These are phyloP conservation scores for Penicillium sp. DNA, from an alignment of 2,329 filamentous ascomycete genomes.

Conservation along the genomic window DNA sequence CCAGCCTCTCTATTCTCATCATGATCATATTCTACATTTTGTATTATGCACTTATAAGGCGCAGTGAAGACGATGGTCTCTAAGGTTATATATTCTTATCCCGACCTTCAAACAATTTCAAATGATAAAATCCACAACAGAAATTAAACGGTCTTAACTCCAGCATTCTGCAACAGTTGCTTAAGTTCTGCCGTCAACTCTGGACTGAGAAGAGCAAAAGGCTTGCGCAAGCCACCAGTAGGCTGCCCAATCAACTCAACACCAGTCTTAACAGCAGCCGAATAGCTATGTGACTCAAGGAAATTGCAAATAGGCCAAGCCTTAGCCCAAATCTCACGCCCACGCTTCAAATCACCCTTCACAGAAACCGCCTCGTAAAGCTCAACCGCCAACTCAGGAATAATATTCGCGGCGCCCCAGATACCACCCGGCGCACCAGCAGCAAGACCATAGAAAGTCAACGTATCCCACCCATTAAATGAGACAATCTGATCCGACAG, in stretches of 20 bases:
- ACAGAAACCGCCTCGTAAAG: slow-evolving; percentile 50
- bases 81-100: not conserved
- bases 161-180: slow-evolving; percentile 39
- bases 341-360: slow-evolving; percentile 43
- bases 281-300: slow-evolving; percentile 50
- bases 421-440: slow-evolving; percentile 52
- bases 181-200: slow-evolving; percentile 38
- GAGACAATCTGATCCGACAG: slow-evolving; percentile 44
- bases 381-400: slow-evolving; percentile 50
- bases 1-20: not conserved
- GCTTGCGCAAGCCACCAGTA: slow-evolving; percentile 52
- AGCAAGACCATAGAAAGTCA: slow-evolving; percentile 54
- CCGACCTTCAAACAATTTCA: not conserved
- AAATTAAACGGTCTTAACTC: slow-evolving; percentile 33
- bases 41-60: not conserved
- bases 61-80: not conserved
- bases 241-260: slow-evolving; percentile 48
- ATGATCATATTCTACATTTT: not conserved
- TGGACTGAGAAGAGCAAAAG: slow-evolving; percentile 43
- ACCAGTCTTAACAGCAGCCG: slow-evolving; percentile 50
- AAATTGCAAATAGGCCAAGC: slow-evolving; percentile 53
- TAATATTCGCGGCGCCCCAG: slow-evolving; percentile 53
- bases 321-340: slow-evolving; percentile 50
- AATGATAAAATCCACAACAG: not conserved
- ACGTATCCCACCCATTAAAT: slow-evolving; percentile 55